Evolutionary conservation across 441 rosid genomes (phyloP).

Genomic region (Populus hybrid): DNA sequence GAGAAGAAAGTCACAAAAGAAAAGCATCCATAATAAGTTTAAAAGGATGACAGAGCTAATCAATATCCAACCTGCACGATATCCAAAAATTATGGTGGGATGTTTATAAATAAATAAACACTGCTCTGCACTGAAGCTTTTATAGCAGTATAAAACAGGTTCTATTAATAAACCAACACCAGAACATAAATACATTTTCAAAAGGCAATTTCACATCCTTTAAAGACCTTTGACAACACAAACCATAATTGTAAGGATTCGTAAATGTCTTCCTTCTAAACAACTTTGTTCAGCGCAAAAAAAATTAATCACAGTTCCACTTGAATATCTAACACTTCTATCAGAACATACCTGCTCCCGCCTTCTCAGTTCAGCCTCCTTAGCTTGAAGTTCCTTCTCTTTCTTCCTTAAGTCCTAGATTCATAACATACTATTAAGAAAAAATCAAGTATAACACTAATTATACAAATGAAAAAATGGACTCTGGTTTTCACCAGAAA

Average conservation of each 20-base stretch:
- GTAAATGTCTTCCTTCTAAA: neutral
- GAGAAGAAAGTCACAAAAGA: neutral
- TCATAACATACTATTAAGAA: constrained; percentile 20
- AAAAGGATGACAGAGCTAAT: neutral
- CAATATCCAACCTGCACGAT: neutral
- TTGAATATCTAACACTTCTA: neutral
- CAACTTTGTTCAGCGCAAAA: neutral
- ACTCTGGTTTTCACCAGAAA: constrained; percentile 29
- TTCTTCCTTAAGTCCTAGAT: constrained; percentile 72
- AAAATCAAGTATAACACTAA: constrained; percentile 3
- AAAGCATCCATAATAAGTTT: neutral
- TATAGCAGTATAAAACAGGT: neutral
- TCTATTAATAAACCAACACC: too few species aligned
- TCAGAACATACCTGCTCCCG: constrained; percentile 61
- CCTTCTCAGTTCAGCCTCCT: constrained; percentile 73
- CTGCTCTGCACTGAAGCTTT: neutral
- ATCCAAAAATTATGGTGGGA: neutral
- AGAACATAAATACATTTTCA: neutral
- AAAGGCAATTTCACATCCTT: neutral
- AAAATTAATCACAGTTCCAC: neutral
- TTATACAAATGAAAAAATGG: neutral
- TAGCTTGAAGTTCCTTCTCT: constrained; percentile 87
- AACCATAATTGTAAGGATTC: neutral
- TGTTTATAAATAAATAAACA: too few species aligned
- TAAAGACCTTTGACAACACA: neutral